Evolutionary conservation across 2,329 filamentous ascomycete genomes (phyloP), one percentile per base, ranked within the genome.

Genomic region (Hymenoscyphus infarciens): DNA sequence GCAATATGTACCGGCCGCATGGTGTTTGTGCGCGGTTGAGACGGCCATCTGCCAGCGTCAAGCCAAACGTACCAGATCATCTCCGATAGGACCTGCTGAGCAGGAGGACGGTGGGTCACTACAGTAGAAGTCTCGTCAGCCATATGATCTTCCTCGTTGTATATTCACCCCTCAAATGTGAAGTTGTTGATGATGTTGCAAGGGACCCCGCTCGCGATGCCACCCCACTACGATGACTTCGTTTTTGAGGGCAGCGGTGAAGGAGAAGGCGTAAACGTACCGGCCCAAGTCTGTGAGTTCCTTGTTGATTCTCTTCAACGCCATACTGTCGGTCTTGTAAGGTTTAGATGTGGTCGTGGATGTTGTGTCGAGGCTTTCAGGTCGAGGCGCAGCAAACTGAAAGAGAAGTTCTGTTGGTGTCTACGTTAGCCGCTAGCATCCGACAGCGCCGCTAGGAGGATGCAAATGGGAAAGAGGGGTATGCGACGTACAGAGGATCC

Each of bases 21-120:
- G 49, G 15, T 22, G 58, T 54, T 11, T 38, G 25, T 31, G 42
- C 39, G 39, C 2, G 15, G n/a, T 59, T 29, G 42, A 33, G 16
- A 39, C 5, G 57, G 38, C 25, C 27, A 54, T 27, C 15, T 7
- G 25, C 19, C 39, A 53, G 49, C 31, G 27, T 53, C 19, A 16
- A 29, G 27, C 15, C n/a, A 33, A 67, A 83, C 92, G 75, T 93
- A 98, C 95, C 87, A 99, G 80, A 83, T 99, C 95, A 83, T 98
- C 94, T 78, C 93, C 93, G 75, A 96, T 89, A 72, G 95, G 95
- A 70, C 95, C 95, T 74, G 95, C 95, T 77, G 94, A 98, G 87
- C 95, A 99, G 72, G 94, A 98, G 64, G 95, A 98, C 76, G 95
- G 95, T 77, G 95, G 95, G 78, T 99, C 95, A 83, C 95, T 98